Evolutionary conservation across 2,329 filamentous ascomycete species (phyloP).

Genomic region (Bretziella fagacearum): DNA sequence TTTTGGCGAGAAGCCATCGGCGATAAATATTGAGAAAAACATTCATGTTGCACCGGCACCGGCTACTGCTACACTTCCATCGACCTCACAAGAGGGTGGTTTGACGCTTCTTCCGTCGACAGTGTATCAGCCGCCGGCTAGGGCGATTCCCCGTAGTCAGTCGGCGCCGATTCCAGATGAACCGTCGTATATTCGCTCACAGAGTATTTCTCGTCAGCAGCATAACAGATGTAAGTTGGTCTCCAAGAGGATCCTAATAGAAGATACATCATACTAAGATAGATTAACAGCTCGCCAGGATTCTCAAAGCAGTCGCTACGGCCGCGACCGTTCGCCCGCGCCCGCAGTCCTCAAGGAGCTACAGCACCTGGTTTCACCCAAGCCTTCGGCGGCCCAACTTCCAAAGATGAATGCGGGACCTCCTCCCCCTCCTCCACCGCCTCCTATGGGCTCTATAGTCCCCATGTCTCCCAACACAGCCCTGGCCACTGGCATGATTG

Average conservation of each 20-base stretch:
- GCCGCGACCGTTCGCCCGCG: constrained; percentile 20
- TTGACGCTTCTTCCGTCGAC: constrained; percentile 40
- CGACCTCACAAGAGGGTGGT: constrained; percentile 23
- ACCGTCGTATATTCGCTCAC: constrained; percentile 15
- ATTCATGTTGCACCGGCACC: constrained; percentile 27
- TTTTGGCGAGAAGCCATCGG: background rate
- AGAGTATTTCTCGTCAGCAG: background rate
- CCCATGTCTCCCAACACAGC: constrained; percentile 26
- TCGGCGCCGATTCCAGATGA: constrained; percentile 36
- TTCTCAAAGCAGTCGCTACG: constrained; percentile 4
- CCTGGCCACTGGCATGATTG: constrained; percentile 39
- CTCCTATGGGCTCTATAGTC: constrained; percentile 26
- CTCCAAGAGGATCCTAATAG: background rate
- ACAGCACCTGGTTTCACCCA: constrained; percentile 30
- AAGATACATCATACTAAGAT: background rate
- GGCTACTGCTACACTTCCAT: constrained; percentile 37
- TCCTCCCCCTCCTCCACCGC: constrained; percentile 43
- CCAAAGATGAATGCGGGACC: constrained; percentile 20
- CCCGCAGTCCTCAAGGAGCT: constrained; percentile 43
- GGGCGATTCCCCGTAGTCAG: constrained; percentile 40
- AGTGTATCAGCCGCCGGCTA: constrained; percentile 40
- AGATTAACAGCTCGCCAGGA: constrained; percentile 8
- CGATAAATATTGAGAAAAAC: background rate
- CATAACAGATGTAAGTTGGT: background rate
- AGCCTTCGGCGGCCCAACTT: background rate